Evolutionary conservation across 257 asterid species (phyloP), one percentile per base, ranked within the genome.

Genomic region (Solanum arcanum): DNA sequence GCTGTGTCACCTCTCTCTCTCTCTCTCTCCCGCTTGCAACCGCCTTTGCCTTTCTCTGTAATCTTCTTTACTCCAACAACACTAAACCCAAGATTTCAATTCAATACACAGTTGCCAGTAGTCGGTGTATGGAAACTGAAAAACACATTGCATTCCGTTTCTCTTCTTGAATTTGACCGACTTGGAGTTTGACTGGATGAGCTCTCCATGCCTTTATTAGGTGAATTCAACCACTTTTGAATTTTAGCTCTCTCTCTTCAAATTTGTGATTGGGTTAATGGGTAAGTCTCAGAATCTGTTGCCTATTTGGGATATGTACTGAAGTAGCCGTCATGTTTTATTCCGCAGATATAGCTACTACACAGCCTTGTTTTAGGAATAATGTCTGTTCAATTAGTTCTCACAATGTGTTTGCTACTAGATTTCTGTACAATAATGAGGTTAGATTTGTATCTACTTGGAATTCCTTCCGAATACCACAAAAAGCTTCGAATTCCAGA

Each of bases 181-280:
- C 84, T 69, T 87, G 94, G 92, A 62, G 68, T 87, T 89, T 84
- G 94, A 91, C 90, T 95, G 96, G 89, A 95, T 97, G 99, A 94
- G 95, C 98, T 90, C 86, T 93, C 94, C 98, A 97, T 97, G 99
- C 97, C 96, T 94, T 94, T 95, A 89, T 90, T 93, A 93, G 98
- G 98, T 97, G 82, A 88, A 47, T 56, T 56, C 66, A 56, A 7
- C 66, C 66, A 56, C 66, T 20, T 56, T 20, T 20, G 66, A 20
- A 20, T 35, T 49, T 77, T 27, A 3, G 4, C 15, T 49, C 31
- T 33, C 85, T 39, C 7, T n/a, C 33, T 85, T 86, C 21, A 72
- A 73, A 37, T 73, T 73, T 73, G 81, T 73, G 37, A 6, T 37
- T 72, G 80, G 47, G 23, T 66, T 27, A 16, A 66, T 68, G 74